These are phyloP conservation scores for Boletus rufocinnamomeus DNA, from an alignment of 768 basidiomycete species.

Conservation along the genomic window DNA sequence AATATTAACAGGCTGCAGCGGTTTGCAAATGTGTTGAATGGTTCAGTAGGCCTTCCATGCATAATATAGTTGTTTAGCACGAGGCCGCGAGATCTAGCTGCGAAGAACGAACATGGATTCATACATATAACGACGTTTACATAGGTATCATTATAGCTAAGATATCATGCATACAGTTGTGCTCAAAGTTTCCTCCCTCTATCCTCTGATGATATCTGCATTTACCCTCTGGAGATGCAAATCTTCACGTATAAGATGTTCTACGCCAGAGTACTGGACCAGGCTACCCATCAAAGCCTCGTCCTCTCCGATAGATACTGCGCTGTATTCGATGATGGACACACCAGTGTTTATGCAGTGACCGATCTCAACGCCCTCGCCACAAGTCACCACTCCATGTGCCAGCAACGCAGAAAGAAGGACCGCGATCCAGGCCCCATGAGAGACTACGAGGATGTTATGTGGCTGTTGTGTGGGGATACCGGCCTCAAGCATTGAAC, in stretches of 20 bases:
- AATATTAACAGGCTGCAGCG: neutral
- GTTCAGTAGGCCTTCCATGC: neutral
- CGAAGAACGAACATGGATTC: neutral
- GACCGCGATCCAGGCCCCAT: conserved; percentile 62
- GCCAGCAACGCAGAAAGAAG: conserved; percentile 52
- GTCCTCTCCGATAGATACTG: conserved; percentile 21
- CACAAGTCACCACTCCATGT: conserved; percentile 40
- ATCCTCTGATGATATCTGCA: conserved; percentile 44
- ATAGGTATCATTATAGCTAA: conserved; percentile 11
- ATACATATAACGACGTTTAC: neutral
- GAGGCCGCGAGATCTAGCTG: neutral
- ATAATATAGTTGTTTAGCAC: neutral
- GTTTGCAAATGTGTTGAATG: neutral
- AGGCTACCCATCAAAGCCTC: conserved; percentile 39
- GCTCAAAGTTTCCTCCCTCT: neutral
- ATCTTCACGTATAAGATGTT: conserved; percentile 46
- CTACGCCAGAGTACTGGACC: conserved; percentile 53
- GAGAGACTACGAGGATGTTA: conserved; percentile 60
- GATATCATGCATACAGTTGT: conserved; percentile 12
- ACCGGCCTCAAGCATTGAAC: conserved; percentile 17
- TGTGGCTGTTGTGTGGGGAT: conserved; percentile 33
- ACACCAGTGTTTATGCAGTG: conserved; percentile 39
- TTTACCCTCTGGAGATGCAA: conserved; percentile 45
- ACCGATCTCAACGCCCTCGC: conserved; percentile 31
- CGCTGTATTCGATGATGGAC: conserved; percentile 57